A percentile compares a stretch with the other conserved stretches of the same genome.
Evolutionary conservation across 2,329 filamentous ascomycete genomes (phyloP).

Genomic region (Neopestalotiopsis rosae): DNA sequence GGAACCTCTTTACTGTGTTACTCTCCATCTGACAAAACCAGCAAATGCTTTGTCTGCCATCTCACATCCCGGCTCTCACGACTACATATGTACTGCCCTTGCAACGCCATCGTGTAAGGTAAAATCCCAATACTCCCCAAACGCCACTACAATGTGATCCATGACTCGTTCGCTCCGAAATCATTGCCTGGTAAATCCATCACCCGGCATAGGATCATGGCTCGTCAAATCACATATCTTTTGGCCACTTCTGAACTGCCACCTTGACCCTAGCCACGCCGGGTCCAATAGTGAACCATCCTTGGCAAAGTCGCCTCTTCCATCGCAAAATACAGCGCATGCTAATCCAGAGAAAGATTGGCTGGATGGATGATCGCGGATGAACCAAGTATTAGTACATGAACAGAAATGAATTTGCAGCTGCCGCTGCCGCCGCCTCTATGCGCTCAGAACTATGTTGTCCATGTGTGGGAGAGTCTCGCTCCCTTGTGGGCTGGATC

Average conservation of each 20-base stretch:
- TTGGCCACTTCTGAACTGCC: background rate
- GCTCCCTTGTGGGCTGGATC: background rate
- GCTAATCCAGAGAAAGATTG: background rate
- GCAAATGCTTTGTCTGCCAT: background rate
- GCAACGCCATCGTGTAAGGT: constrained; percentile 19
- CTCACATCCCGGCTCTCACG: background rate
- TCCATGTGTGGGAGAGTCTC: background rate
- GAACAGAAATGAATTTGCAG: constrained; percentile 27
- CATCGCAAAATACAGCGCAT: background rate
- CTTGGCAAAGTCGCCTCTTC: background rate
- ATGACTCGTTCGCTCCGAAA: constrained; percentile 16
- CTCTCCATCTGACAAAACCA: background rate
- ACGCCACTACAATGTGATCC: constrained; percentile 18
- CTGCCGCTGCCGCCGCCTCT: constrained; percentile 17
- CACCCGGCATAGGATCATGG: constrained; percentile 18
- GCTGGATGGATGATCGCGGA: background rate
- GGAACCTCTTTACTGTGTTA: background rate
- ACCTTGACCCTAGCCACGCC: background rate
- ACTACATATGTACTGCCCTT: constrained; percentile 16
- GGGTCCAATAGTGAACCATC: background rate
- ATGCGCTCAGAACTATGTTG: constrained; percentile 12
- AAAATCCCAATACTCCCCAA: constrained; percentile 20
- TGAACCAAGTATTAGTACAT: constrained; percentile 32
- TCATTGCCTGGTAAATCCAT: constrained; percentile 19
- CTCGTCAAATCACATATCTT: constrained; percentile 16